These are phyloP conservation scores for Capsicum baccatum DNA, from an alignment of 257 asterid species.

Conservation along the genomic window DNA sequence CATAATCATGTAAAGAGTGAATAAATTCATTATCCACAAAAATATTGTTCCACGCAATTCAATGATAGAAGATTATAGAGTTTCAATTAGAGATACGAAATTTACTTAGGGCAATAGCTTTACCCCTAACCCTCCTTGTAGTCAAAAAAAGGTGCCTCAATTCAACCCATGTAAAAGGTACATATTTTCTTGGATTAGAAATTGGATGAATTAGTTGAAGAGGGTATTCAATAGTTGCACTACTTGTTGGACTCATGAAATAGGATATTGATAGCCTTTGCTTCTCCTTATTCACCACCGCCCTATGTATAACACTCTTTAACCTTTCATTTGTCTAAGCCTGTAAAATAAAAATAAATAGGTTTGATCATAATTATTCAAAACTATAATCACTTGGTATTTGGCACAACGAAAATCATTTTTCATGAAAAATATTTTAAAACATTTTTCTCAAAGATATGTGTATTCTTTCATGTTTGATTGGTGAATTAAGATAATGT, in stretches of 20 bases:
- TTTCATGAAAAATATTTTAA: too few species aligned
- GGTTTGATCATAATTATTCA: not conserved
- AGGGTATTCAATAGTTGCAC: constrained; percentile 31
- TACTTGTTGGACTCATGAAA: constrained; percentile 39
- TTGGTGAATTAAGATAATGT: not conserved
- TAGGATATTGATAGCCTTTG: constrained; percentile 37
- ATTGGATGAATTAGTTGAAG: constrained; percentile 28
- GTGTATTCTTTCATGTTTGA: not conserved
- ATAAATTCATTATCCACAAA: not conserved
- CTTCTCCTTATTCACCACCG: constrained; percentile 36
- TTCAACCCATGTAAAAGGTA: constrained; percentile 42
- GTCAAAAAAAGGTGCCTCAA: constrained; percentile 33
- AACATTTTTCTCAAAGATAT: not conserved
- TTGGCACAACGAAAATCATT: not conserved
- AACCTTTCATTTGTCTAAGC: constrained; percentile 44
- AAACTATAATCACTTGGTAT: not conserved
- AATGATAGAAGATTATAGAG: not conserved
- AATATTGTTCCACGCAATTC: too few species aligned
- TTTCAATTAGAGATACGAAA: constrained; percentile 12
- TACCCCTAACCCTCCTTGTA: constrained; percentile 39
- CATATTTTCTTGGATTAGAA: constrained; percentile 36
- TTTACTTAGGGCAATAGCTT: constrained; percentile 37
- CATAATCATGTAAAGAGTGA: not conserved
- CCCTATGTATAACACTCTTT: constrained; percentile 42
- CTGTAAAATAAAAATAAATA: not conserved